These are phyloP conservation scores for Phytophthora aleatoria DNA, from an alignment of 352 stramenopile genomes.

Conservation along the genomic window DNA sequence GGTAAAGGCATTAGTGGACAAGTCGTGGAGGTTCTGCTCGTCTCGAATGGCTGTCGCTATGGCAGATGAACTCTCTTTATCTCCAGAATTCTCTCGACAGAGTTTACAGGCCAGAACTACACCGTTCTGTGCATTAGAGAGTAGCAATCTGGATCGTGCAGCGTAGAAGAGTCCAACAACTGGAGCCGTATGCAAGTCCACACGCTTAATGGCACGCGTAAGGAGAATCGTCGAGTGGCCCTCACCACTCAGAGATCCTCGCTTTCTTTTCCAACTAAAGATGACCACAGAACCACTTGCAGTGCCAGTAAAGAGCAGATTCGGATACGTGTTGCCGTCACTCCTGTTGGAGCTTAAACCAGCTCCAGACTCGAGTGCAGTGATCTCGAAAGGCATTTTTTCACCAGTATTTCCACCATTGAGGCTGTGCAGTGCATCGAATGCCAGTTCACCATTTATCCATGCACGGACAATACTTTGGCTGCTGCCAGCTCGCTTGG, in stretches of 20 bases:
- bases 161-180: constrained; percentile 52
- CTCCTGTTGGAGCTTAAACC: constrained; percentile 12
- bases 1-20: constrained; percentile 24
- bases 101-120: constrained; percentile 49
- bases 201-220: constrained; percentile 30
- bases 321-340: constrained; percentile 21
- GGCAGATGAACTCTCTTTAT: constrained; percentile 15
- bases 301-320: constrained; percentile 57
- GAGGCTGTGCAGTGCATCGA: constrained; percentile 39
- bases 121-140: constrained; percentile 49
- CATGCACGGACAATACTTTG: constrained; percentile 49
- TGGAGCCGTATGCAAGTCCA: constrained; percentile 58
- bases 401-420: constrained; percentile 13
- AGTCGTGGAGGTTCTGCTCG: constrained; percentile 27
- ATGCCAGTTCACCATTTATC: constrained; percentile 55
- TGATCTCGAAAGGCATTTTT: constrained; percentile 43
- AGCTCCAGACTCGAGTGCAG: constrained; percentile 43
- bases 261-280: constrained; percentile 45
- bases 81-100: constrained; percentile 14
- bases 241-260: constrained; percentile 26
- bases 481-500: constrained; percentile 1
- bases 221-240: constrained; percentile 34
- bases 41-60: constrained; percentile 29
- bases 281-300: constrained; percentile 45
- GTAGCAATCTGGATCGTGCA: constrained; percentile 27